Base-by-base conservation (phyloP, 371 early-diverging fungal genomes). In the Syncephalis fuscata region DNA sequence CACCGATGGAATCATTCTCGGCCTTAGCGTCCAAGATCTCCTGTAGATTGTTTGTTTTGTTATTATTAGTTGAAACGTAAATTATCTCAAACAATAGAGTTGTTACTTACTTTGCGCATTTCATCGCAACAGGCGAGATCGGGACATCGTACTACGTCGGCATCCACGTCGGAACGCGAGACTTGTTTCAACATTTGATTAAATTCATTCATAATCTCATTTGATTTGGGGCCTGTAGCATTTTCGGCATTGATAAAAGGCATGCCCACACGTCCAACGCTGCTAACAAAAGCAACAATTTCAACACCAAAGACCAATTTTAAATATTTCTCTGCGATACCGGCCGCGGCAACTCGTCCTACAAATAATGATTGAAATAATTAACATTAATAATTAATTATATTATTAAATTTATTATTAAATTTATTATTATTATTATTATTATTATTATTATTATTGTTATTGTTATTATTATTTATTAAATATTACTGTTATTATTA, bases 301-400 rank as follows among this genome's bases (percentile, higher is more conserved):
- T 96, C 95, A 2, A 92, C 80, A 27, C 82, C 83, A 52, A 80
- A 74, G 0, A 75, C 82, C 19, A 71, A 59, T 42, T 67, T 67
- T 48, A 96, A 66, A 58, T 85, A 94, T 60, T 92, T 91, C 67
- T 96, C 95, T 11, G 97, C 97, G 46, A 96, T 80, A 19, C 90
- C 91, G 42, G 92, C 88, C 7, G 91, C 92, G 10, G 97, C 94
- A 4, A 96, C 97, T 46, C 97, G 80, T 15, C 88, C 78, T 78
- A 32, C 11, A 46, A 38, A 40, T 16, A 21, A 7, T 27, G 3
- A 21, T 11, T 32, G 14, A 5, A 7, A 25, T 19, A 3, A 15
- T 32, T 15, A 3, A 1, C 24, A 10, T 37, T n/a, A 10, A 1
- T 27, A 37, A 5, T 10, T 7, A 2, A 10, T n/a, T 2, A 19